Percentiles rank a stretch among this genome's conserved stretches.
Evolutionary conservation across 2,329 filamentous ascomycete species (phyloP).

Genomic region (Chaetomium globosum): DNA sequence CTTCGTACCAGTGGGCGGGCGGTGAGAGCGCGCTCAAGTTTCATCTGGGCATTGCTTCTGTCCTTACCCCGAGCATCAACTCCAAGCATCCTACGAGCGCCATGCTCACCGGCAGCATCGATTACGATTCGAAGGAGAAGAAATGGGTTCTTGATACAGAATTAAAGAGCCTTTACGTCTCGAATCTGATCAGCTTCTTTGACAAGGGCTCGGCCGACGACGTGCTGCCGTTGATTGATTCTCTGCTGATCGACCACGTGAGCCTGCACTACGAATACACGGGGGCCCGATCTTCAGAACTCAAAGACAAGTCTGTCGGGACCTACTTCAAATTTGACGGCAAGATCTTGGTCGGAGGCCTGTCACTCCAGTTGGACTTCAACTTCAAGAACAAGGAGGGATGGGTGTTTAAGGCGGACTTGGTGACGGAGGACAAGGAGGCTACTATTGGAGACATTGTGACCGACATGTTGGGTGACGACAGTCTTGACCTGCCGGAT

Average conservation of each 20-base stretch:
- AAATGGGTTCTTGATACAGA: background rate
- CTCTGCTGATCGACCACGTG: constrained; percentile 27
- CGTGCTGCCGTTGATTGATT: constrained; percentile 31
- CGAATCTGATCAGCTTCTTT: background rate
- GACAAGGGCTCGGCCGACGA: constrained; percentile 17
- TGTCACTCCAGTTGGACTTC: constrained; percentile 21
- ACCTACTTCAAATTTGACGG: constrained; percentile 22
- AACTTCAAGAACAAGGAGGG: constrained; percentile 13
- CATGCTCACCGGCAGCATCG: background rate
- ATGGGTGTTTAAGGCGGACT: constrained; percentile 22
- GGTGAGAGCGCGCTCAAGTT: background rate
- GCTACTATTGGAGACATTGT: constrained; percentile 21
- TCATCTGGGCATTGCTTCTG: background rate
- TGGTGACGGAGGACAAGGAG: constrained; percentile 23
- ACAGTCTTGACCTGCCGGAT: constrained; percentile 15
- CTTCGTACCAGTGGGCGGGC: background rate
- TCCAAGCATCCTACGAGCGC: background rate
- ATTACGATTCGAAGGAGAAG: background rate
- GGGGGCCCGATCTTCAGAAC: background rate
- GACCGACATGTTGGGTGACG: constrained; percentile 19
- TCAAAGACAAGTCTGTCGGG: constrained; percentile 11
- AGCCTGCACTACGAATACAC: constrained; percentile 33
- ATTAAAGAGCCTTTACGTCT: constrained; percentile 1
- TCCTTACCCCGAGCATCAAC: background rate
- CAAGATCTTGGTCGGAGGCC: constrained; percentile 1